Percentiles rank a stretch among this genome's conserved stretches.
These are phyloP conservation scores for Carex kokanica DNA, from an alignment of 176 grass and related monocot species.

Conservation along the genomic window DNA sequence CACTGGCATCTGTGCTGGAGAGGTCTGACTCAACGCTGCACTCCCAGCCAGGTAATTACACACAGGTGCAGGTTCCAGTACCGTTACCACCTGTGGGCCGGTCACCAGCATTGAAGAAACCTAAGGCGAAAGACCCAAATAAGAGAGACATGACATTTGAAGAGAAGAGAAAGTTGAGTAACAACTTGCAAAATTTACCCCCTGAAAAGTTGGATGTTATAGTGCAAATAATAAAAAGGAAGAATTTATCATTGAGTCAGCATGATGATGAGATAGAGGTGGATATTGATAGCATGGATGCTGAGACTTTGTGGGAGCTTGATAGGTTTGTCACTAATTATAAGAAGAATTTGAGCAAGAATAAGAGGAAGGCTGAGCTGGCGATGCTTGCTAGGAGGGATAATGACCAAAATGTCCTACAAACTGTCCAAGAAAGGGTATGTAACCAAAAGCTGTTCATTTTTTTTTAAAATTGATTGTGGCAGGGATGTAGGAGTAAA, in stretches of 20 bases:
- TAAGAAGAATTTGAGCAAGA: constrained; percentile 93
- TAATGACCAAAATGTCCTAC: constrained; percentile 34
- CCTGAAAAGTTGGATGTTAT: constrained; percentile 74
- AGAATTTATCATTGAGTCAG: constrained; percentile 77
- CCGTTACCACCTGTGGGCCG: constrained; percentile 40
- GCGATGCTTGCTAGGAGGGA: constrained; percentile 68
- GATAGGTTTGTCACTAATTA: constrained; percentile 95
- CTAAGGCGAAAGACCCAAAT: constrained; percentile 85
- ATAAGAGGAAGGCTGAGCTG: constrained; percentile 88
- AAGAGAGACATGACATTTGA: constrained; percentile 99
- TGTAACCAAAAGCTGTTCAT: constrained; percentile 3
- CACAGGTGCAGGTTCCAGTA: constrained; percentile 45
- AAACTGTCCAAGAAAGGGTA: constrained; percentile 54
- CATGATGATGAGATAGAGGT: constrained; percentile 99
- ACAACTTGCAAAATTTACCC: constrained; percentile 85
- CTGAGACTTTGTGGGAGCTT: constrained; percentile 94
- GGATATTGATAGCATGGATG: constrained; percentile 98
- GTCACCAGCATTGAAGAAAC: constrained; percentile 75
- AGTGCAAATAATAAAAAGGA: constrained; percentile 90
- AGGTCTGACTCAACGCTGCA: constrained; percentile 58
- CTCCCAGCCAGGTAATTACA: constrained; percentile 38
- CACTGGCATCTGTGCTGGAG: constrained; percentile 55
- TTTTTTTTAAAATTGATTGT: neutral
- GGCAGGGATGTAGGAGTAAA: neutral
- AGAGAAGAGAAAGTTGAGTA: constrained; percentile 85